Base-by-base conservation (phyloP, 345 rosid species). In the Iberis pinnata region DNA sequence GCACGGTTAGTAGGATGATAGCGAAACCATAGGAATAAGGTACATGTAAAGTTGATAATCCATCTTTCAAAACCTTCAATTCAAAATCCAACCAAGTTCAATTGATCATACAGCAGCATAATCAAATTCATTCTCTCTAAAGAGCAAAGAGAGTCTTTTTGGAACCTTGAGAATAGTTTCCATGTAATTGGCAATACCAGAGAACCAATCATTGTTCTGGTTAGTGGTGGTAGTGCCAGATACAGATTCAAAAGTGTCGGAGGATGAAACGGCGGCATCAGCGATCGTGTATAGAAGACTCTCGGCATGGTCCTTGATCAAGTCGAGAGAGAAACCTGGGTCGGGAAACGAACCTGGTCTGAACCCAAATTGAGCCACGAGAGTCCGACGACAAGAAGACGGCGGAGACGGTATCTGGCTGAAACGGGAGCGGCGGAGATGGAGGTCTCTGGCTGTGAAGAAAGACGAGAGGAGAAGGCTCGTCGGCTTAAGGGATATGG, bases 21-120 rank as follows among this genome's bases (percentile, higher is more conserved):
- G 98, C 95, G 55, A 90, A 90, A 7, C 98, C 98, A 63, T 90
- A 90, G 0, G 96, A 68, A 45, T 87, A 87, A 1, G 96, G 93
- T 9, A 81, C 83, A 50, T 87, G 82, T 52, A 90, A 16, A 70
- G 84, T 49, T 17, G 96, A 79, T 10, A 90, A 56, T 57, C 96
- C 96, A 64, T 77, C 82, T 72, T 87, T 73, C 63, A 90, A 75
- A 64, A 90, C 83, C 98, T 90, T 77, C 57, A 69, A 11, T 29
- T 29, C 33, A 2, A 18, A 26, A 56, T 49, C 36, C 29, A 65
- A 33, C 24, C 33, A 63, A 43, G 52, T 26, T 29, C 62, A 60
- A 53, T 22, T 12, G 3, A 29, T 29, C 2, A 6, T 38, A 0
- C 2, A 24, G 3, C n/a, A 32, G 26, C 22, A 51, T 18, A 19